Base-by-base conservation (phyloP, 192 early-diverging fungal species). In the Linnemannia elongata region DNA sequence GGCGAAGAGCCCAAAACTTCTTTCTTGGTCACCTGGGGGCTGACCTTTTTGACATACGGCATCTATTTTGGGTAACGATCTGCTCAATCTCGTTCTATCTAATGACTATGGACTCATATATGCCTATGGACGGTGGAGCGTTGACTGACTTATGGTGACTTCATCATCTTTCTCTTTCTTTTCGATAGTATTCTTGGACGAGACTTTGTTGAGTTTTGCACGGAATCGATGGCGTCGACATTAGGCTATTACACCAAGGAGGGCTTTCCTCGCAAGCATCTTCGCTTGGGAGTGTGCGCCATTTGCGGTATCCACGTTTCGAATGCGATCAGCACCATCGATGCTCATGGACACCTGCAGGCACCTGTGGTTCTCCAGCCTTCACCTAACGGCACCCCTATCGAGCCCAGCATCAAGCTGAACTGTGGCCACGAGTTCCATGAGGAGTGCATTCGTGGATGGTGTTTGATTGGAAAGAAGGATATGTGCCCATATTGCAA, bases 401-500 rank as follows among this genome's bases (percentile, higher is more conserved):
- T 87, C 85, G 74, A 87, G 39, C 80, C 85, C 24, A 87, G 85
- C 33, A 87, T 81, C 60, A 87, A 87, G 33, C 42, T 87, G 60
- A 88, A 88, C 68, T 93, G 93, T 74, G 83, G 89, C 42, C 93
- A 93, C 72, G 89, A 89, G 36, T 93, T 93, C 74, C 93, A 93
- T 70, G 91, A 93, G 75, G 90, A 92, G 45, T 93, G 93, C 83
- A 93, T 93, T 82, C 91, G 93, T 68, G 93, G 93, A 33, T 93
- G 93, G 93, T 92, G 91, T 70, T 76, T 93, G 70, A 90, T 93
- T 70, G 93, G 93, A 63, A 93, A 93, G 77, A 93, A 91, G 75
- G 93, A 93, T 70, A 91, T 91, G 75, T 93, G 93, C 76, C 93
- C 93, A 39, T 93, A 93, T 74, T 93, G 93, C 78, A 93, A 93